Conservation (phyloP, 768 basidiomycete genomes). For the Lepiota brunneoincarnata region DNA sequence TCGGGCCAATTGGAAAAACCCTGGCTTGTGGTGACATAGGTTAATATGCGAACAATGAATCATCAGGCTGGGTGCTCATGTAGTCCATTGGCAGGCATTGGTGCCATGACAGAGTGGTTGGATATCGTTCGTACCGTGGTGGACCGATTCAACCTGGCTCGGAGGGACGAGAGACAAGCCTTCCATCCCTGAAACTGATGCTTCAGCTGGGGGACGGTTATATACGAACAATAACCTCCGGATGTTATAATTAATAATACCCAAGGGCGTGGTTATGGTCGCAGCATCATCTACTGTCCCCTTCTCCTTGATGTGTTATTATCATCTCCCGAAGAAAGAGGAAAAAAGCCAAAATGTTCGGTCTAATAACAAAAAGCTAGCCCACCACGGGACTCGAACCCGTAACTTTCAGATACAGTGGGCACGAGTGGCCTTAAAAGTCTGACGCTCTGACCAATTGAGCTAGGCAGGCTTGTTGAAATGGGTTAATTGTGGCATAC, state of each 20-base stretch:
- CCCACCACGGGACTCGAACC: slow-evolving; percentile 15
- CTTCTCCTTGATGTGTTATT: not conserved
- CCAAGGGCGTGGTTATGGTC: not conserved
- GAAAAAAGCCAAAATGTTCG: not conserved
- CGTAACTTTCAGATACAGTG: slow-evolving; percentile 13
- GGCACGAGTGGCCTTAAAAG: slow-evolving; percentile 9
- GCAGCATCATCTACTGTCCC: too few relatives aligned
- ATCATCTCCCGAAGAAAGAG: not conserved
- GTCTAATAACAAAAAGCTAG: not conserved
- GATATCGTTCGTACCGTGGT: slow-evolving; percentile 81
- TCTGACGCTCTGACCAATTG: slow-evolving; percentile 15
- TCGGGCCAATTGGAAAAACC: slow-evolving; percentile 84
- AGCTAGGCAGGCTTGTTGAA: slow-evolving; percentile 11
- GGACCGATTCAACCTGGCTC: slow-evolving; percentile 40
- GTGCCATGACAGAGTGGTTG: slow-evolving; percentile 96
- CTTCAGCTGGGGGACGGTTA: too few relatives aligned
- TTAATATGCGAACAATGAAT: slow-evolving; percentile 29
- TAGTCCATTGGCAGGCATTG: slow-evolving; percentile 52
- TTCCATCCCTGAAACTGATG: too few relatives aligned
- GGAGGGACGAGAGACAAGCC: not conserved
- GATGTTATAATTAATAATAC: not conserved
- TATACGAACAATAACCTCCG: too few relatives aligned
- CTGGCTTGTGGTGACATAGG: slow-evolving; percentile 94
- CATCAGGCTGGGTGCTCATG: not conserved
- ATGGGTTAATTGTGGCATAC: not conserved